Conservation (phyloP, 2,329 filamentous ascomycete genomes). For the Alternaria metachromatica region DNA sequence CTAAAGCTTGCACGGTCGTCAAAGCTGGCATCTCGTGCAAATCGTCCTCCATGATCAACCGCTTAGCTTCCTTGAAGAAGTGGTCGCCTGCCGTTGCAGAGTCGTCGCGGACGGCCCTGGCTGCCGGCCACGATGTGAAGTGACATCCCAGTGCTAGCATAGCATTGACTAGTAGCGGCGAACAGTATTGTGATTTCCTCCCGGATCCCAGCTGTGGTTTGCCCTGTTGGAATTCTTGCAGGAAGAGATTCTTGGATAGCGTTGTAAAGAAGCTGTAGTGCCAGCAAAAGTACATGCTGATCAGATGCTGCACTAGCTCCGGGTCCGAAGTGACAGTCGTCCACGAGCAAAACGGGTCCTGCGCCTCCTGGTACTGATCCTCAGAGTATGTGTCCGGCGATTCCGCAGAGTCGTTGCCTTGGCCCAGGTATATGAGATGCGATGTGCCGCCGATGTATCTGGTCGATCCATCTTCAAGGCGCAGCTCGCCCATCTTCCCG, state of each 20-base stretch:
- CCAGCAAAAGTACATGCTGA: conserved; percentile 98
- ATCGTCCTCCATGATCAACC: conserved; percentile 86
- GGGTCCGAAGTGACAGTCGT: conserved; percentile 82
- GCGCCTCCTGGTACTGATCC: conserved; percentile 59
- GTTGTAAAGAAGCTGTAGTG: conserved; percentile 97
- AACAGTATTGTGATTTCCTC: conserved; percentile 77
- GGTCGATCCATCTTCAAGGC: conserved; percentile 84
- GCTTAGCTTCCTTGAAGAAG: conserved; percentile 93
- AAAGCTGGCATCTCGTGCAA: conserved; percentile 89
- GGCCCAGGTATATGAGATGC: conserved; percentile 79
- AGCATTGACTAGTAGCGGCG: conserved; percentile 86
- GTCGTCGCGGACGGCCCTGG: conserved; percentile 74
- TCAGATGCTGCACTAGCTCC: conserved; percentile 80
- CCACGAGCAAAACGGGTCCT: conserved; percentile 83
- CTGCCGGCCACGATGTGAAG: conserved; percentile 79
- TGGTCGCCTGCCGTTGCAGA: conserved; percentile 90
- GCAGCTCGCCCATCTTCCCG: conserved; percentile 90
- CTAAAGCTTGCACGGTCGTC: conserved; percentile 90
- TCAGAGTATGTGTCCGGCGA: conserved; percentile 43
- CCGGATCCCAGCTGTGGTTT: conserved; percentile 59
- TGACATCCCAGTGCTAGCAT: conserved; percentile 94
- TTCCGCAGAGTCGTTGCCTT: conserved; percentile 39
- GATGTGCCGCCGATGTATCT: conserved; percentile 95
- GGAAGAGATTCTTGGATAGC: conserved; percentile 84
- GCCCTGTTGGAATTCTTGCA: conserved; percentile 80